These are phyloP conservation scores for Clitocybe nebularis DNA, from an alignment of 1,284 basidiomycete genomes.

Conservation along the genomic window DNA sequence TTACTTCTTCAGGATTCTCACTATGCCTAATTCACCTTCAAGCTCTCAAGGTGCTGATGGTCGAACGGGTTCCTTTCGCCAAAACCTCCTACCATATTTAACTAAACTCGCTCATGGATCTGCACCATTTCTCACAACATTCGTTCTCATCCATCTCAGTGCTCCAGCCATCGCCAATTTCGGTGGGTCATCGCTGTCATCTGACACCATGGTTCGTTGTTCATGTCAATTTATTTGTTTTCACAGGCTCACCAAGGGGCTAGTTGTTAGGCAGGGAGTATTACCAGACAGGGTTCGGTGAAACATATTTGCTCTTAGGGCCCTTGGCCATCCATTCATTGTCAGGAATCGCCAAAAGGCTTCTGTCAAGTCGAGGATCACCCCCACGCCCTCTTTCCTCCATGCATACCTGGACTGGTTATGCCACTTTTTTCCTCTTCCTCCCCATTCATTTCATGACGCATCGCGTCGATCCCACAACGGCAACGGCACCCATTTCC, in stretches of 20 bases:
- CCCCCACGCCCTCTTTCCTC: slow-evolving; percentile 38
- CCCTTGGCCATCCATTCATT: slow-evolving; percentile 58
- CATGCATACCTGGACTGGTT: slow-evolving; percentile 52
- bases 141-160: slow-evolving; percentile 63
- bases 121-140: slow-evolving; percentile 60
- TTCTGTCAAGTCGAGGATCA: slow-evolving; percentile 33
- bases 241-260: slow-evolving; percentile 2
- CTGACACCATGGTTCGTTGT: slow-evolving; percentile 67
- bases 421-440: slow-evolving; percentile 46
- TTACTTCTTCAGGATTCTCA: background rate
- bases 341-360: slow-evolving; percentile 52
- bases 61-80: slow-evolving; percentile 7
- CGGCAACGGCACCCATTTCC: slow-evolving; percentile 41
- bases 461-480: slow-evolving; percentile 53
- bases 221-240: background rate
- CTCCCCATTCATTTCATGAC: slow-evolving; percentile 61
- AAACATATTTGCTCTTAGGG: slow-evolving; percentile 57
- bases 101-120: slow-evolving; percentile 50
- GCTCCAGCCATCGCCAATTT: slow-evolving; percentile 64
- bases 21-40: background rate
- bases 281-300: slow-evolving; percentile 65
- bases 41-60: background rate
- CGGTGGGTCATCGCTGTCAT: slow-evolving; percentile 62
- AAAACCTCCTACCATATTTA: slow-evolving; percentile 25
- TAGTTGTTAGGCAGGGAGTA: slow-evolving; percentile 75